Base-by-base conservation (phyloP, 2,329 filamentous ascomycete species). In the Neophaeococcomyces mojaviensis region DNA sequence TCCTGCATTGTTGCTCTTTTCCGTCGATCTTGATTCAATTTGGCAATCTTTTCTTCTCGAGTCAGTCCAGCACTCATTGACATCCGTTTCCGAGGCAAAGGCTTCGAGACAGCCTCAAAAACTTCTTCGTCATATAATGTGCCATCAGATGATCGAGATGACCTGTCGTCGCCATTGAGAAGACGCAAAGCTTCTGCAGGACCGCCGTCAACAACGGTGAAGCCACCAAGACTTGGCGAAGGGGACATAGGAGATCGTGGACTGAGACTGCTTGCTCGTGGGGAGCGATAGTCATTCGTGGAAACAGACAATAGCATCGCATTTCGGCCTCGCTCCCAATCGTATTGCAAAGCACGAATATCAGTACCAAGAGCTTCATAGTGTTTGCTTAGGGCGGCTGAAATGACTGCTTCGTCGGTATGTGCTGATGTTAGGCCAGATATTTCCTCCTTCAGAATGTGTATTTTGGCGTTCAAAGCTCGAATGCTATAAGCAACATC, bases 321-420 rank as follows among this genome's bases (percentile, higher is more conserved):
- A n/a, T 82, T 78, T 63, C 86, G 90, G 41, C 90, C 92, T 43
- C 84, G 78, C 58, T 94, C 87, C 89, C 89, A 95, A 52, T 88
- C 85, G 52, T 84, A 76, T 65, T 89, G 80, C 40, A 95, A 69
- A 35, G 82, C 78, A 61, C 84, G 84, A 36, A 98, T 74, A 59
- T 98, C 92, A 20, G 82, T 74, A 2, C 92, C 92, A 52, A 98
- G 94, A 3, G 88, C 90, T 47, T 98, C 92, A 64, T 97, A 98
- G 59, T 97, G 92, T 18, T 81, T 69, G 74, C 95, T 82, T 32
- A 97, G 74, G 51, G 81, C 82, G 1, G 82, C 77, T 0, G 86
- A 87, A 13, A 95, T 76, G 54, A 94, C 86, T 3, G 80, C 79
- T 4, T 72, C 63, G 50, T 69, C 61, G 15, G 86, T 79, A 55